Conservation (phyloP, 352 stramenopile genomes). For the Phytophthora aleatoria region DNA sequence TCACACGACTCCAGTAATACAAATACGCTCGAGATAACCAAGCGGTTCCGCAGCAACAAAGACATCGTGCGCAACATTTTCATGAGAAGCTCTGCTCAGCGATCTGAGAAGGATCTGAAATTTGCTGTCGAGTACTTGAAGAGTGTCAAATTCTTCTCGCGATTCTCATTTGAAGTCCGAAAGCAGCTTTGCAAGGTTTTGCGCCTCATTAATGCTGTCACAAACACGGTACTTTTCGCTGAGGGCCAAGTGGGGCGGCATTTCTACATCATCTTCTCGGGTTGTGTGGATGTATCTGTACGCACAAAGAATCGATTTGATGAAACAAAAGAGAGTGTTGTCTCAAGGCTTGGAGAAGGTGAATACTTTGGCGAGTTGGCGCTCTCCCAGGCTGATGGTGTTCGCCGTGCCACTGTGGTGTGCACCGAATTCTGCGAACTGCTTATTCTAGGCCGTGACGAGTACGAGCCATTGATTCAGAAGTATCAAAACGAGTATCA, state of each 20-base stretch:
- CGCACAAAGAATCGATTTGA: constrained; percentile 78
- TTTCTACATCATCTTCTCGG: constrained; percentile 88
- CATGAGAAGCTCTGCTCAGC: constrained; percentile 62
- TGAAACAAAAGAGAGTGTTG: constrained; percentile 63
- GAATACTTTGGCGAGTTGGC: constrained; percentile 85
- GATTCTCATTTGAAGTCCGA: constrained; percentile 86
- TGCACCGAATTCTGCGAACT: constrained; percentile 80
- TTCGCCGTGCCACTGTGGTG: constrained; percentile 72
- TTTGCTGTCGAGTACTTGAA: constrained; percentile 88
- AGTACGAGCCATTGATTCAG: constrained; percentile 83
- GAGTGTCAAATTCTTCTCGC: constrained; percentile 86
- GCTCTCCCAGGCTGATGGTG: constrained; percentile 64
- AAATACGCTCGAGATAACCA: constrained; percentile 66
- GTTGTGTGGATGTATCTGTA: constrained; percentile 73
- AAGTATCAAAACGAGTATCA: constrained; percentile 88
- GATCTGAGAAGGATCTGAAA: constrained; percentile 85
- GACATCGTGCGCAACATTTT: constrained; percentile 90
- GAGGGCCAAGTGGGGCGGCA: constrained; percentile 77
- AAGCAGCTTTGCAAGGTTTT: constrained; percentile 87
- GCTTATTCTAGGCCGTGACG: constrained; percentile 73
- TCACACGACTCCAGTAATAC: constrained; percentile 50
- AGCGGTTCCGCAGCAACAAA: constrained; percentile 85
- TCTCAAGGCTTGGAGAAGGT: constrained; percentile 67
- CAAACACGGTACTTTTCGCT: constrained; percentile 82
- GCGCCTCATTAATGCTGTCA: constrained; percentile 74